Percentiles rank a stretch among this genome's conserved stretches.
Evolutionary conservation across 306 rosid species (phyloP).

Genomic region (Citrullus colocynthis): DNA sequence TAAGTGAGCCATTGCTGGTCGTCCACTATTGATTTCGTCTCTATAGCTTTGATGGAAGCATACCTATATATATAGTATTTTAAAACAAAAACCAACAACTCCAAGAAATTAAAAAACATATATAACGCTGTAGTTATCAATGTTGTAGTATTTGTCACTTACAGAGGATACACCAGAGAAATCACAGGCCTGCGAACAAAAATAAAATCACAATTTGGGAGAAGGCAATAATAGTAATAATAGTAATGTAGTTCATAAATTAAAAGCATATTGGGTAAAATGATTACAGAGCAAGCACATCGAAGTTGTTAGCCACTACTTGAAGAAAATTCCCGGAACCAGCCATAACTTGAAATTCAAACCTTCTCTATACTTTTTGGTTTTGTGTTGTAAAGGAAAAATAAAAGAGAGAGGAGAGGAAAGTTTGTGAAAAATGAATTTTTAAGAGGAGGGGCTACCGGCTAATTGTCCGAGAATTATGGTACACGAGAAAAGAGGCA

Average conservation of each 20-base stretch:
- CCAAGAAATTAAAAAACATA: too few relatives aligned
- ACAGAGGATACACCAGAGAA: constrained; percentile 81
- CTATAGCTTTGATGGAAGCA: constrained; percentile 83
- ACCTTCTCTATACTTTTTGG: too few relatives aligned
- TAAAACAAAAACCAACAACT: too few relatives aligned
- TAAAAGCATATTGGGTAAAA: not conserved
- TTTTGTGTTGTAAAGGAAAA: not conserved
- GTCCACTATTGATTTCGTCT: constrained; percentile 55
- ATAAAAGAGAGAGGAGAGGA: constrained; percentile 1
- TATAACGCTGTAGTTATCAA: too few relatives aligned
- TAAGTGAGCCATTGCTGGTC: constrained; percentile 97
- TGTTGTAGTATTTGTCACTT: constrained; percentile 16
- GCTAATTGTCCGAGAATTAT: constrained; percentile 28
- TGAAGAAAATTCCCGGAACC: constrained; percentile 50
- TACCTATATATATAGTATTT: constrained; percentile 17
- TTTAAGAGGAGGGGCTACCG: not conserved
- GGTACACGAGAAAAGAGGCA: constrained; percentile 49
- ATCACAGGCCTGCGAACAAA: constrained; percentile 52
- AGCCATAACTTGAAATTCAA: constrained; percentile 24
- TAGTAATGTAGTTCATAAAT: not conserved
- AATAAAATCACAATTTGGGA: not conserved
- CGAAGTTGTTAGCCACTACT: constrained; percentile 71
- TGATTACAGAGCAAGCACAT: constrained; percentile 72
- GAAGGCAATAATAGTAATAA: too few relatives aligned
- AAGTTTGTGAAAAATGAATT: constrained; percentile 15